Evolutionary conservation across 2,329 filamentous ascomycete genomes (phyloP).

Genomic region (Metarhizium brunneum): DNA sequence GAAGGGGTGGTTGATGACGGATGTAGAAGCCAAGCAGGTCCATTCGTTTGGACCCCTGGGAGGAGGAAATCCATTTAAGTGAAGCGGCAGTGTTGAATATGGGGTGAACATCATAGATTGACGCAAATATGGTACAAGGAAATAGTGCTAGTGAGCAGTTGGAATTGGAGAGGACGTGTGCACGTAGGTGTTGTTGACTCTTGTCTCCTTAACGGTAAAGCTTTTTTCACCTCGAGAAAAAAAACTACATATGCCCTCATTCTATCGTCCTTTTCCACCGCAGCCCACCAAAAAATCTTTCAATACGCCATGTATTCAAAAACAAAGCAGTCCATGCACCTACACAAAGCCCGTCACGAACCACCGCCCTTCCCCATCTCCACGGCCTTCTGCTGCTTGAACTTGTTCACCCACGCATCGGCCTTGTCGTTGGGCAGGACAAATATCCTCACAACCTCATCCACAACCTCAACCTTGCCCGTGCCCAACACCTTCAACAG

Average conservation of each 20-base stretch:
- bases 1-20: background rate
- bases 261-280: no score
- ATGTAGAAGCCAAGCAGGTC: background rate
- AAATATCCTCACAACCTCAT: conserved; percentile 74
- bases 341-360: background rate
- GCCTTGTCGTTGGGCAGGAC: conserved; percentile 67
- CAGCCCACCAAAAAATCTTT: no score
- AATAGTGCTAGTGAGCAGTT: background rate
- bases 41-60: background rate
- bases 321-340: no score
- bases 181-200: no score
- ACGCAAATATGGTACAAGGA: no score
- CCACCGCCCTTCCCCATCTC: conserved; percentile 24
- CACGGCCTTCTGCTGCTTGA: conserved; percentile 63
- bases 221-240: no score
- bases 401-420: conserved; percentile 70
- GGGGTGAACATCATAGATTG: no score
- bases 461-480: conserved; percentile 78
- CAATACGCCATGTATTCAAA: no score
- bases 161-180: background rate
- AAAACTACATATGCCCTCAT: no score
- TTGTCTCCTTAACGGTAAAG: no score
- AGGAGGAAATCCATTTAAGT: background rate
- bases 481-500: conserved; percentile 65
- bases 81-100: no score